Conservation (phyloP, 2,329 filamentous ascomycete genomes). For the Colletotrichum theobromicola region DNA sequence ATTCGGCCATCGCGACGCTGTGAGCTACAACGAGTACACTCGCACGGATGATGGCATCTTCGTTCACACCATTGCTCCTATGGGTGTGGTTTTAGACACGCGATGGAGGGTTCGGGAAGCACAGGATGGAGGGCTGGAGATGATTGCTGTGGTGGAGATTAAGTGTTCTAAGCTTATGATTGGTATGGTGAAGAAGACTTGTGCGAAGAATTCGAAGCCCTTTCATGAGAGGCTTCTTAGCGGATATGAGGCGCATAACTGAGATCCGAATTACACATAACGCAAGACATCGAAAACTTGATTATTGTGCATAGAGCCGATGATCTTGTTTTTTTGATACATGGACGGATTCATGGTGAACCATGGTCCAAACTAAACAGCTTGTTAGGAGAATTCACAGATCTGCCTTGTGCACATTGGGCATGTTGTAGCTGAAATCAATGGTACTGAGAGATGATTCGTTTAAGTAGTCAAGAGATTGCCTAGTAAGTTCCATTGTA, state of each 20-base stretch:
- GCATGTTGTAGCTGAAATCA: accelerated
- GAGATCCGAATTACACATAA: background rate
- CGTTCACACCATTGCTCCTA: background rate
- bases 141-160: background rate
- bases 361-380: background rate
- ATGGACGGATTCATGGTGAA: background rate
- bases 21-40: background rate
- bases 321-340: background rate
- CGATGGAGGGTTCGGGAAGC: background rate
- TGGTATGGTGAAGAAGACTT: background rate
- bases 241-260: background rate
- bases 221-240: background rate
- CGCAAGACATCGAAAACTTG: background rate
- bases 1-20: background rate
- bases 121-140: background rate
- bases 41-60: background rate
- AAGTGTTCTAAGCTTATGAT: background rate
- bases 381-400: background rate
- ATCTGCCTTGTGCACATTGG: background rate
- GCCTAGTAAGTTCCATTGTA: too few species aligned
- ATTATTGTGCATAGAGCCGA: too few species aligned
- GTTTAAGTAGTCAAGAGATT: background rate
- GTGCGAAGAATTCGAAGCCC: background rate
- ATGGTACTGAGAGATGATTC: background rate
- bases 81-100: background rate